phyloP scores from a whole-genome alignment of 495 filamentous ascomycete species.

The Delitschia confertaspora region DNA sequence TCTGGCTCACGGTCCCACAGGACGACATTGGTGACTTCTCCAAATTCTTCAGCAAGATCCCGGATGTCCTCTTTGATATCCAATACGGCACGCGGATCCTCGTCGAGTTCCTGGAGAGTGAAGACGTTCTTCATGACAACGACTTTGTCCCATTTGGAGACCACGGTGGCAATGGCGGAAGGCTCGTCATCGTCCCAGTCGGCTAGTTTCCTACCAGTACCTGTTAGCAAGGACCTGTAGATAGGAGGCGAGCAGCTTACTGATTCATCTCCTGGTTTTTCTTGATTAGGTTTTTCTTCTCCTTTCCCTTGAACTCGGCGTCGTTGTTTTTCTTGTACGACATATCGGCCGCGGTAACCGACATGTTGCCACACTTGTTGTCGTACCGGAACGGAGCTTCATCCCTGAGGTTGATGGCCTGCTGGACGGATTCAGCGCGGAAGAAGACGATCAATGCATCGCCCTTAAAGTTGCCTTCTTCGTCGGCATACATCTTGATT shows the following conservation, averaged over 20 bases:
- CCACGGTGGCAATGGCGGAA: constrained; percentile 54
- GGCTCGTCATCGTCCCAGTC: constrained; percentile 6
- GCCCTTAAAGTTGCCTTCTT: constrained; percentile 78
- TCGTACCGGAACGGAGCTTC: constrained; percentile 71
- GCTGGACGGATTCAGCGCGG: constrained; percentile 77
- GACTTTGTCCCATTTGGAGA: constrained; percentile 60
- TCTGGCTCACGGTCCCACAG: constrained; percentile 84
- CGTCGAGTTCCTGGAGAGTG: constrained; percentile 72
- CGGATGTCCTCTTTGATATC: constrained; percentile 94
- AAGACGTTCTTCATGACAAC: constrained; percentile 95
- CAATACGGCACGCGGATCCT: constrained; percentile 71
- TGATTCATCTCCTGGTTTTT: constrained; percentile 41
- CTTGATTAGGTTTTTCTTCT: constrained; percentile 78
- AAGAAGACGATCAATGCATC: constrained; percentile 92
- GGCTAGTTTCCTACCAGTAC: constrained; percentile 31
- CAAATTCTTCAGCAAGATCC: constrained; percentile 80
- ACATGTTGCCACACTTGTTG: constrained; percentile 54
- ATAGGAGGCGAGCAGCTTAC: background rate
- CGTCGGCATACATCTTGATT: constrained; percentile 87
- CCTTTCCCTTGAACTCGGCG: constrained; percentile 50
- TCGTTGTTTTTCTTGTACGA: constrained; percentile 63
- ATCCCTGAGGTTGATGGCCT: constrained; percentile 86
- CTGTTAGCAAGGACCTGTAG: constrained; percentile 63
- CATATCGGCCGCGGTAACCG: constrained; percentile 73
- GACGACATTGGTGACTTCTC: constrained; percentile 80